These are phyloP conservation scores for Tinospora cordifolia DNA, from an alignment of 164 flowering plant genomes.

Conservation along the genomic window DNA sequence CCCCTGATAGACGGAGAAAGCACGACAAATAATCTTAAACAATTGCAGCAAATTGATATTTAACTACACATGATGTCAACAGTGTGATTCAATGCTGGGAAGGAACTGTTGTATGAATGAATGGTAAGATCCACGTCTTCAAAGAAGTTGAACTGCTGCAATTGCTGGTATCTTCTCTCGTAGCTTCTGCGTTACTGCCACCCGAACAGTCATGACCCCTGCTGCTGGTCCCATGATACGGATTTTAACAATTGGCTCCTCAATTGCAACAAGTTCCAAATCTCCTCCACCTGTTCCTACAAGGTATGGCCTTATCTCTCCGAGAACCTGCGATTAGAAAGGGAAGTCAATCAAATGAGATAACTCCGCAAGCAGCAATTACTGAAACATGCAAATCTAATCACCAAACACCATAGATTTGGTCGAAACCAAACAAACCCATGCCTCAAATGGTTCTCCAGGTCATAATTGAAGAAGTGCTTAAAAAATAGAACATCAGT, in stretches of 20 bases:
- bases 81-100: not conserved
- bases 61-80: not conserved
- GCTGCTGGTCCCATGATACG: slow-evolving; percentile 84
- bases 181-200: slow-evolving; percentile 88
- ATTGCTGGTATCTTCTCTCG: slow-evolving; percentile 91
- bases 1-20: not conserved
- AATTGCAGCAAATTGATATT: not conserved
- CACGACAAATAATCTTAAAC: not conserved
- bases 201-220: slow-evolving; percentile 92
- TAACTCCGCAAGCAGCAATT: not conserved
- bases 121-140: slow-evolving; percentile 2
- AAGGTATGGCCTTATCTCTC: slow-evolving; percentile 93
- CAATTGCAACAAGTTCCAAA: slow-evolving; percentile 74
- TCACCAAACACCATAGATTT: not conserved
- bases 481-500: not conserved
- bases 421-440: not conserved
- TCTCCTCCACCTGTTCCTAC: slow-evolving; percentile 89
- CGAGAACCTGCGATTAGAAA: slow-evolving; percentile 57
- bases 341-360: not conserved
- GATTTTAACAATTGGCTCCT: slow-evolving; percentile 81
- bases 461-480: not conserved
- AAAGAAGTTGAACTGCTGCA: slow-evolving; percentile 82
- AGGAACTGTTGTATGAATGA: not conserved
- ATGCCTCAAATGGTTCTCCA: not conserved
- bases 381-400: not conserved